Evolutionary conservation across 2,329 filamentous ascomycete species (phyloP), one percentile per base, ranked within the genome.

Genomic region (Phialophora macrospora): DNA sequence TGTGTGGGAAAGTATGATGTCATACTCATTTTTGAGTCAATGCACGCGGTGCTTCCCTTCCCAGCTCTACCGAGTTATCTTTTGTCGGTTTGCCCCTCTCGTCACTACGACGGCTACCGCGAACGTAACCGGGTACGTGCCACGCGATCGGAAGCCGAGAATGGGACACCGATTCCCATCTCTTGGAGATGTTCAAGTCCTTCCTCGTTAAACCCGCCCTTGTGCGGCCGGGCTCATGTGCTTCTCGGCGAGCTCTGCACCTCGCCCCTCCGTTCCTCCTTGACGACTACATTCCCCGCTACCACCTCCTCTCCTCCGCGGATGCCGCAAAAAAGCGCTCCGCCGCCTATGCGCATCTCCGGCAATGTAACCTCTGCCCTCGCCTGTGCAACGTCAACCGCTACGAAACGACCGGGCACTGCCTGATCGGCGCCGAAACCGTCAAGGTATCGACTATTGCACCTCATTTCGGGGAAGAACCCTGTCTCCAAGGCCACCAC

Each of bases 371-470:
- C 72, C 82, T 96, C 7, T 96, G 91, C 72, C 91, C 92, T 1
- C 84, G 90, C 12, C 80, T 87, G 54, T 95, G 92, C 76, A 87
- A 88, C 60, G 90, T 94, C 38, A 93, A 96, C 75, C 87, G 91
- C n/a, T 92, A 88, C 73, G 87, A 93, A 77, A 89, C 84, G 70
- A 91, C 90, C 0, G 92, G 91, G 14, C 84, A 90, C 73, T 96
- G 91, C 74, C 81, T 95, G 65, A 90, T 95, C 71, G 91, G 91
- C 14, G 83, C 84, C 0, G 84, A 89, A 65, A 88, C 84, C 55
- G 90, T 87, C 63, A 92, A 92, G 73, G 90, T 95, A 71, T 93
- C 92, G 75, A 90, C 91, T 7, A 92, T 96, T 70, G 91, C 91
- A 64, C 92, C 91, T 58, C 92, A 95, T 77, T 93, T 93, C 75